Conservation (phyloP, 2,329 filamentous ascomycete genomes). For the Fusarium sp. region DNA sequence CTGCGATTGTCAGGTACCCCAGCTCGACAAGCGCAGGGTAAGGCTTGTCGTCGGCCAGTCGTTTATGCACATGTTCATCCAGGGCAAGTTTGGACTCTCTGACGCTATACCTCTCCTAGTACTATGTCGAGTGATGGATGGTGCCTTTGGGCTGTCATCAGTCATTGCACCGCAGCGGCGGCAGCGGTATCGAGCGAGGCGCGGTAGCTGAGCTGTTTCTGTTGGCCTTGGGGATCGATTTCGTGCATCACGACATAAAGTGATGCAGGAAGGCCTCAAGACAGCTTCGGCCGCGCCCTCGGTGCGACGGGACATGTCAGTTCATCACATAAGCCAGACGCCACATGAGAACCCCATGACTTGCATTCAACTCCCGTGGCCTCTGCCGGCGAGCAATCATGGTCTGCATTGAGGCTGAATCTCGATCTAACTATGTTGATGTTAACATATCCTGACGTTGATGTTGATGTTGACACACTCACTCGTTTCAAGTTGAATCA, state of each 20-base stretch:
- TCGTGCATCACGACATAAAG: slow-evolving; percentile 32
- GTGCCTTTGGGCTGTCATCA: slow-evolving; percentile 2
- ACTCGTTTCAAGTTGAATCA: background rate
- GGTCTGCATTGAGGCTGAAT: background rate
- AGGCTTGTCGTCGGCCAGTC: slow-evolving; percentile 31
- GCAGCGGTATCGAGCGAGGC: slow-evolving; percentile 29
- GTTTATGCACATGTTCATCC: slow-evolving; percentile 41
- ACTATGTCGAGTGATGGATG: slow-evolving; percentile 26
- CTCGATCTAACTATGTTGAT: background rate
- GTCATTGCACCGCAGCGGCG: slow-evolving; percentile 22
- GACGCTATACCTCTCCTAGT: slow-evolving; percentile 31
- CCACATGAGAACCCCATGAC: background rate
- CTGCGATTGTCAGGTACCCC: slow-evolving; percentile 5
- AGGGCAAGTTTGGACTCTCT: background rate
- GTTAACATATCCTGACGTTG: background rate
- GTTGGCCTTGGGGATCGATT: slow-evolving; percentile 29
- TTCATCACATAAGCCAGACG: slow-evolving; percentile 3
- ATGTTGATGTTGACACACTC: background rate
- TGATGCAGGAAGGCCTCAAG: slow-evolving; percentile 27
- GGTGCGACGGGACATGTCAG: slow-evolving; percentile 9
- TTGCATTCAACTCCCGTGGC: background rate
- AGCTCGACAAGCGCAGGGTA: slow-evolving; percentile 14
- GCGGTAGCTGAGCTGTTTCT: slow-evolving; percentile 14
- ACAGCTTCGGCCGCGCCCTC: background rate
- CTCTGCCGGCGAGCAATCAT: background rate